Conservation (phyloP, 108 stramenopile species). For the Cyclotella distinguenda region DNA sequence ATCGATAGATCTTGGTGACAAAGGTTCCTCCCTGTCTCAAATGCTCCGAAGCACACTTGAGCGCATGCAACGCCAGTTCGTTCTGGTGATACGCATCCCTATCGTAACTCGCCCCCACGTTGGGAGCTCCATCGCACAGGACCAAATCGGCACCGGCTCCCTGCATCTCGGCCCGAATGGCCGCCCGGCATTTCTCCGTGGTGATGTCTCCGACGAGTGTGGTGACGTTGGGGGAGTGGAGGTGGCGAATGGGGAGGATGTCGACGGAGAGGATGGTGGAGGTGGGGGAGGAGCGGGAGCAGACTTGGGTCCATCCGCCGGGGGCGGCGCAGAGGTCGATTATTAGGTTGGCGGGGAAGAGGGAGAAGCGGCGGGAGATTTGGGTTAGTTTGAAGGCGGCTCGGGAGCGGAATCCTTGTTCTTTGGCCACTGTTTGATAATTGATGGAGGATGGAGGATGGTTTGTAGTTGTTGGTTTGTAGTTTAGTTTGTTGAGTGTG, state of each 20-base stretch:
- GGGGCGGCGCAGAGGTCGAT: constrained; percentile 99
- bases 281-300: constrained; percentile 70
- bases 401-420: constrained; percentile 94
- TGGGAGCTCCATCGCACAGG: constrained; percentile 99
- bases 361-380: constrained; percentile 95
- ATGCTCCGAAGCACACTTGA: constrained; percentile 96
- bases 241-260: constrained; percentile 92
- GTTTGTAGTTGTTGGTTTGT: too few relatives aligned
- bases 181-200: constrained; percentile 91
- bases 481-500: constrained; percentile 1
- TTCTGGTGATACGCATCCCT: constrained; percentile 99
- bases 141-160: constrained; percentile 92
- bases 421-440: constrained; percentile 90
- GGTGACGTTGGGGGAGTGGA: constrained; percentile 71
- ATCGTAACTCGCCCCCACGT: constrained; percentile 95
- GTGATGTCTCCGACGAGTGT: constrained; percentile 97
- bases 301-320: constrained; percentile 99
- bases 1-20: constrained; percentile 97
- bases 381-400: constrained; percentile 98
- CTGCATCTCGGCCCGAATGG: constrained; percentile 72
- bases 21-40: constrained; percentile 87
- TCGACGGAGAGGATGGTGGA: constrained; percentile 95
- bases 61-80: constrained; percentile 92
- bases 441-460: constrained; percentile 5
- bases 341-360: constrained; percentile 84